phyloP scores from a whole-genome alignment of 139 green algal genomes.

The Chlamydomonas schloesseri region DNA sequence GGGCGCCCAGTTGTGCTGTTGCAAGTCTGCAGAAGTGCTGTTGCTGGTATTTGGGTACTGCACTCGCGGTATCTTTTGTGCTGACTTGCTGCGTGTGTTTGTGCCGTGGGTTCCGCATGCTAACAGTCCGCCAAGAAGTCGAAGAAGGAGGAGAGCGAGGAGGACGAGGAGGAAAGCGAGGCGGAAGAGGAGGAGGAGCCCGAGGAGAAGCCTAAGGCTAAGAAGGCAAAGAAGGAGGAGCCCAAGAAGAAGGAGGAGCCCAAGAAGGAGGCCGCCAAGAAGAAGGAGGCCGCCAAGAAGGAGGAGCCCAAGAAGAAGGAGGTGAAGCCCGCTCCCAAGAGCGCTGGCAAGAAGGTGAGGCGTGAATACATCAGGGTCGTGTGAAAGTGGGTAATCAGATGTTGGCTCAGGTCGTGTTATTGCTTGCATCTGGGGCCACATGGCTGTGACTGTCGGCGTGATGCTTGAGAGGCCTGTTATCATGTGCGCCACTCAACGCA shows the following conservation, averaged over 20 bases:
- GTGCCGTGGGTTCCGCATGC: not conserved
- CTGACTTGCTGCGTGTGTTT: not conserved
- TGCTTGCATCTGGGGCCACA: too few relatives aligned
- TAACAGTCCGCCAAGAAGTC: not conserved
- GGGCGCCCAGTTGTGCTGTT: not conserved
- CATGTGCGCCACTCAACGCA: not conserved
- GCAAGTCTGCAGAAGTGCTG: not conserved
- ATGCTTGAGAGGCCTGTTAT: too few relatives aligned
- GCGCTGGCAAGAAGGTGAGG: not conserved
- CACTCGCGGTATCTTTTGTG: too few relatives aligned
- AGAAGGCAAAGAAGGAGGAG: conserved; percentile 7
- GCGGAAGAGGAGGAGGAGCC: conserved; percentile 44
- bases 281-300: conserved; percentile 10
- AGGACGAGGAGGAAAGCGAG: conserved; percentile 5
- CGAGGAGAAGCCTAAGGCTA: conserved; percentile 43
- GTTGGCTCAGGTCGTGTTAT: too few relatives aligned
- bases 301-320: conserved; percentile 6
- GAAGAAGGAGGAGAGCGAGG: conserved; percentile 20
- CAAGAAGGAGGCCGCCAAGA: not conserved
- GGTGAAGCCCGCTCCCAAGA: conserved; percentile 1
- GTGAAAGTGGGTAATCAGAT: not conserved
- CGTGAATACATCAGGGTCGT: not conserved
- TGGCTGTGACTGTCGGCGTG: too few relatives aligned
- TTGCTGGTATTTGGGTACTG: too few relatives aligned
- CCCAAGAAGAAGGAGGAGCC: conserved; percentile 14